phyloP scores from a whole-genome alignment of 2,329 filamentous ascomycete species.

The Phaeoacremonium minimum region DNA sequence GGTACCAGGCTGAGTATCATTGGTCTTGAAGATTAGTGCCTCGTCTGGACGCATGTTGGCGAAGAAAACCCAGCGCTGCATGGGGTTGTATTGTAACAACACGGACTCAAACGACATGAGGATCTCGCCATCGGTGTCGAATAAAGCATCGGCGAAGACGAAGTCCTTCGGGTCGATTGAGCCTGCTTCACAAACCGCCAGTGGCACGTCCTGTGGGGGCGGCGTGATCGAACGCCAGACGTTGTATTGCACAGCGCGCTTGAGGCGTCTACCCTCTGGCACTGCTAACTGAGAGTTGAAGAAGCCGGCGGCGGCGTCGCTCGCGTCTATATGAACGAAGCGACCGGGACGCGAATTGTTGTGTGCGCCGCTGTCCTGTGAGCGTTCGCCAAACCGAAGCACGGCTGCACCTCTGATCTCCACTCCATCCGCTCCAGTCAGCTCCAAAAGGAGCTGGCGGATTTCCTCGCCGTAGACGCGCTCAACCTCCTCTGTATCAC shows the following conservation, averaged over 20 bases:
- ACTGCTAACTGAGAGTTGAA: background rate
- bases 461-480: background rate
- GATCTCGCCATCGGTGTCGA: background rate
- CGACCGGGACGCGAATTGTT: constrained; percentile 2
- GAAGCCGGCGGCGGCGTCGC: background rate
- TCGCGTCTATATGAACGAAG: constrained; percentile 1
- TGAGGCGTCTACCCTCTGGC: background rate
- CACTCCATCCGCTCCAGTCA: background rate
- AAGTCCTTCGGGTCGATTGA: no score
- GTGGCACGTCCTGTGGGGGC: no score
- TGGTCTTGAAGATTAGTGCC: constrained; percentile 2
- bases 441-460: background rate
- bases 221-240: constrained; percentile 1
- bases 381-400: constrained; percentile 1
- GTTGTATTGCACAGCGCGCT: background rate
- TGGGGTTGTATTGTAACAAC: background rate
- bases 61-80: constrained; percentile 1
- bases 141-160: constrained; percentile 1
- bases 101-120: constrained; percentile 2
- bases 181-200: no score
- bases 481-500: constrained; percentile 1
- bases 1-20: background rate
- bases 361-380: constrained; percentile 1
- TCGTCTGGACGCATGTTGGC: constrained; percentile 1
- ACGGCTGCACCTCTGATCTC: background rate